phyloP scores from a whole-genome alignment of 1,139 yeast species.

The Debaryomyces udenii region DNA sequence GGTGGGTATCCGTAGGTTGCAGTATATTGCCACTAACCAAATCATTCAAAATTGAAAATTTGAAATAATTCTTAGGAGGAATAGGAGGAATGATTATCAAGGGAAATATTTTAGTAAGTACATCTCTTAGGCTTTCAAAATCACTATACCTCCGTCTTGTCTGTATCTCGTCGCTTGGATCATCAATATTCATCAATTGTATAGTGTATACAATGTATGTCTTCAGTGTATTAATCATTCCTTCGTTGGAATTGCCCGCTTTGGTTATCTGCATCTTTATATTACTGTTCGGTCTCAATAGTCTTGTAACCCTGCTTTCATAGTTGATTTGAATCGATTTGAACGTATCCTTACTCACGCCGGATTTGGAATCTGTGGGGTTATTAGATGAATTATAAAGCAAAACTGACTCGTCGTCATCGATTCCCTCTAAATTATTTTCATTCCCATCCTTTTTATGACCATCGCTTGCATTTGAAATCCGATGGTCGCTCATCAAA shows the following conservation, averaged over 20 bases:
- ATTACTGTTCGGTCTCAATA: slow-evolving; percentile 34
- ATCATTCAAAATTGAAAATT: slow-evolving; percentile 40
- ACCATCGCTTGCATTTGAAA: slow-evolving; percentile 8
- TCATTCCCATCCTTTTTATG: slow-evolving; percentile 9
- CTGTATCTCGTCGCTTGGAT: slow-evolving; percentile 48
- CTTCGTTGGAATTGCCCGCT: slow-evolving; percentile 80
- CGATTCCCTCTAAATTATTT: slow-evolving; percentile 13
- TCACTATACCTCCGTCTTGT: slow-evolving; percentile 90
- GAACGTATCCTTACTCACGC: slow-evolving; percentile 18
- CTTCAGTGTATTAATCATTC: slow-evolving; percentile 60
- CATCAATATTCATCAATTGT: slow-evolving; percentile 42
- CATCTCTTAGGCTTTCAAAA: slow-evolving; percentile 78
- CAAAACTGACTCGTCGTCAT: slow-evolving; percentile 32
- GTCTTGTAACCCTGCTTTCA: slow-evolving; percentile 42
- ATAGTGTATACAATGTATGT: slow-evolving; percentile 81
- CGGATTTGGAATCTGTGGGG: slow-evolving; percentile 10
- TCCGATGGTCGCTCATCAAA: slow-evolving; percentile 21
- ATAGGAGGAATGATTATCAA: slow-evolving; percentile 87
- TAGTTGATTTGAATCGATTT: slow-evolving; percentile 39
- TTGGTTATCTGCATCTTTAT: slow-evolving; percentile 62
- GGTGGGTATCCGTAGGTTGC: slow-evolving; percentile 11
- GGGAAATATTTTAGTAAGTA: slow-evolving; percentile 75
- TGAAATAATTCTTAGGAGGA: slow-evolving; percentile 80
- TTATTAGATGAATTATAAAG: slow-evolving; percentile 22
- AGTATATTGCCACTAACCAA: slow-evolving; percentile 25